Conservation (phyloP, 129 eudicot species). For the Artemisia annua region DNA sequence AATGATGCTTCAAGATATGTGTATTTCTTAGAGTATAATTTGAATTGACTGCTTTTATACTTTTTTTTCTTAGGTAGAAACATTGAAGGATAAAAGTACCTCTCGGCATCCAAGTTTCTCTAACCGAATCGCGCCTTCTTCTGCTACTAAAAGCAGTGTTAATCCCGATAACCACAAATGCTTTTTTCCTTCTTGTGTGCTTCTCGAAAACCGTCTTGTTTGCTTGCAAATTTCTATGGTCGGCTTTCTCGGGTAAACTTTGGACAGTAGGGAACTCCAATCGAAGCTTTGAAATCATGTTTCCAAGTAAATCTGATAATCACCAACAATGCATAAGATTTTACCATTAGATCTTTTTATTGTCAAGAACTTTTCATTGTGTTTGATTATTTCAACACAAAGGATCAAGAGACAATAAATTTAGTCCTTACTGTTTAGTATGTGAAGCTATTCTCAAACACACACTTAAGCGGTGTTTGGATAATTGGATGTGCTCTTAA, state of each 20-base stretch:
- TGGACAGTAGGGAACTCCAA: constrained; percentile 47
- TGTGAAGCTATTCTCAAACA: too few species aligned
- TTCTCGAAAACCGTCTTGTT: constrained; percentile 23
- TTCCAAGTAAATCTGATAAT: constrained; percentile 49
- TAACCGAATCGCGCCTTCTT: constrained; percentile 68
- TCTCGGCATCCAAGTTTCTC: constrained; percentile 79
- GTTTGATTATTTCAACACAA: background rate
- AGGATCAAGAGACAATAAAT: too few species aligned
- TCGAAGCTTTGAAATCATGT: constrained; percentile 45
- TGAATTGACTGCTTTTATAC: background rate
- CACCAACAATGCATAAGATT: constrained; percentile 18
- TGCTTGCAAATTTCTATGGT: constrained; percentile 20
- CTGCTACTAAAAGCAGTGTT: constrained; percentile 82
- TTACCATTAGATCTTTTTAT: constrained; percentile 4
- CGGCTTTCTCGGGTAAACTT: constrained; percentile 27
- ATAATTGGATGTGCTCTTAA: too few species aligned
- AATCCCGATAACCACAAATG: constrained; percentile 67
- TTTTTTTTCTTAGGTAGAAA: background rate
- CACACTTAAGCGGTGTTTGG: too few species aligned
- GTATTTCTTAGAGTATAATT: constrained; percentile 9
- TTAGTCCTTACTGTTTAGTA: too few species aligned
- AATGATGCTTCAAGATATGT: constrained; percentile 3
- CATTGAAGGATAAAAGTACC: constrained; percentile 29
- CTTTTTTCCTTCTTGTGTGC: constrained; percentile 37
- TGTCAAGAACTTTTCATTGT: background rate